Base-by-base conservation (phyloP, 176 grass and related monocot species). In the Puccinellia tenuiflora region DNA sequence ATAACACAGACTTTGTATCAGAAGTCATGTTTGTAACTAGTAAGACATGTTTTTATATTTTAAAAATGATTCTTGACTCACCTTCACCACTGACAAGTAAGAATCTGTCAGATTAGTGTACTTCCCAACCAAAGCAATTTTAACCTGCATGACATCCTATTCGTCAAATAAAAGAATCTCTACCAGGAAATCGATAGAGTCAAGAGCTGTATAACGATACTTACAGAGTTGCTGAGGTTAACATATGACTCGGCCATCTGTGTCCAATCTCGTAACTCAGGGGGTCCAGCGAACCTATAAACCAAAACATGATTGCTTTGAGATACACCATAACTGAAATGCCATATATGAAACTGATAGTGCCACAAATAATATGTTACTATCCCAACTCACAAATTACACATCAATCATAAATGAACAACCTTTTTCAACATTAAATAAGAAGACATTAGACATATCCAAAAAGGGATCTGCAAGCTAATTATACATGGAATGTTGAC, bases 41-140 rank as follows among this genome's bases (percentile, higher is more conserved):
- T n/a, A 34, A 65, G 22, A 55, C n/a, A 5, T 21, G n/a, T 73
- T 11, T 40, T 24, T 57, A 68, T 29, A 65, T 38, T 34, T 21
- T 12, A 39, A 43, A 29, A 26, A 53, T 66, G 20, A 79, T 38
- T 78, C 18, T 18, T 35, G 55, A 67, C 76, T 16, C 20, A 93
- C 96, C 93, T 98, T 98, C 51, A 95, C 90, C 75, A 98, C 96
- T 24, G 96, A 98, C 59, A 98, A 84, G 78, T 98, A 98, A 38
- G 96, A 95, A 85, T 98, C 96, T 69, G 93, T 90, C 87, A 98
- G 70, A 73, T 90, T 80, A 74, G 91, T 98, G 85, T 98, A 98
- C 82, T 98, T 98, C 77, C 96, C 96, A 82, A 98, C 96, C 89
- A 98, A 85, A 83, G 96, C 96, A 88, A 98, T 92, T 88, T 93